A percentile compares a stretch with the other conserved stretches of the same genome.
These are phyloP conservation scores for Yamadazyma olivae DNA, from an alignment of 805 yeast genomes.

Conservation along the genomic window DNA sequence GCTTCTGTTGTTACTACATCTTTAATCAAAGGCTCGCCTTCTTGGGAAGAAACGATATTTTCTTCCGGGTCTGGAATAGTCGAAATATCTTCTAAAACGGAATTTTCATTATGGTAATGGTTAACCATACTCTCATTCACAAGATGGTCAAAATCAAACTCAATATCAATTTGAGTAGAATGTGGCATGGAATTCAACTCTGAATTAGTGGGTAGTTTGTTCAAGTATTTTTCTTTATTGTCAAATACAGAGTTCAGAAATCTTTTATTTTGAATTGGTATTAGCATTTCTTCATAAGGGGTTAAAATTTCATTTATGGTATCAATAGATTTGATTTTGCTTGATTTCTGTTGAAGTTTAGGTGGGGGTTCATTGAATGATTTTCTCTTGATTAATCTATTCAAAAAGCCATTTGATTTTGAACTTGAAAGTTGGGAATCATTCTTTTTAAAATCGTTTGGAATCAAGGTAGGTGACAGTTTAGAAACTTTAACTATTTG, in stretches of 20 bases:
- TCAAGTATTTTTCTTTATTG: neutral
- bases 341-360: too few relatives aligned
- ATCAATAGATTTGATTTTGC: too few relatives aligned
- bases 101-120: slow-evolving; percentile 4
- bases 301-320: slow-evolving; percentile 1
- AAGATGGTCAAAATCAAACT: neutral
- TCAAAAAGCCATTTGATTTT: too few relatives aligned
- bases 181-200: neutral
- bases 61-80: slow-evolving; percentile 3
- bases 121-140: slow-evolving; percentile 5
- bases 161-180: slow-evolving; percentile 4
- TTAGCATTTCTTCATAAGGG: slow-evolving; percentile 4
- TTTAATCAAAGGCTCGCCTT: too few relatives aligned
- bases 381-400: too few relatives aligned
- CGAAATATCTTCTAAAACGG: slow-evolving; percentile 4
- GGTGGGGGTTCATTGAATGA: too few relatives aligned
- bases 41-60: neutral
- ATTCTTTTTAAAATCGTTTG: too few relatives aligned
- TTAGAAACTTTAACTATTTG: too few relatives aligned
- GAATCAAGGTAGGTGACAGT: too few relatives aligned
- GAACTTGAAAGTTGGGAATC: too few relatives aligned
- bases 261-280: too few relatives aligned
- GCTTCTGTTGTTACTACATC: too few relatives aligned
- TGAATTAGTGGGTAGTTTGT: neutral
- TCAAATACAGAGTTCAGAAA: neutral